Evolutionary conservation across 108 stramenopile species (phyloP).

Genomic region (Nitzschia sp.): DNA sequence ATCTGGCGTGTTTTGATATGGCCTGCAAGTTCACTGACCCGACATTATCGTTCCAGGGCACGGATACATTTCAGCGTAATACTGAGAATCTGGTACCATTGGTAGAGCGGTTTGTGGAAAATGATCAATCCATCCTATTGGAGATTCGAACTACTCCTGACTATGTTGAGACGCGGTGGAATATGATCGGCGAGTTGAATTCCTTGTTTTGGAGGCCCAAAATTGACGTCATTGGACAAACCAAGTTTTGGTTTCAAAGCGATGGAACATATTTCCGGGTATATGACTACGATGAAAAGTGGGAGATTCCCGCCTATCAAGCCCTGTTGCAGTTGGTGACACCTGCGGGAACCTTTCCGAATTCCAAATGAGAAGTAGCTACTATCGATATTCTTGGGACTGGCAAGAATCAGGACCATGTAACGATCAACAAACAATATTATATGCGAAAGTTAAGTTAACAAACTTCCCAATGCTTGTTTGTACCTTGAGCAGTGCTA

Average conservation of each 20-base stretch:
- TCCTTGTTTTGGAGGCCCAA: slow-evolving; percentile 68
- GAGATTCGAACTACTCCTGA: slow-evolving; percentile 32
- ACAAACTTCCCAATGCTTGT: no score
- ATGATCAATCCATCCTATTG: slow-evolving; percentile 58
- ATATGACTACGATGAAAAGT: slow-evolving; percentile 77
- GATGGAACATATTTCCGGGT: slow-evolving; percentile 33
- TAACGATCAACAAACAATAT: no score
- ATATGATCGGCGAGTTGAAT: slow-evolving; percentile 78
- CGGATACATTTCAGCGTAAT: slow-evolving; percentile 62
- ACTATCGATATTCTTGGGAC: neutral
- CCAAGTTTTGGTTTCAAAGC: slow-evolving; percentile 75
- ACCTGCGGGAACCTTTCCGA: slow-evolving; percentile 58
- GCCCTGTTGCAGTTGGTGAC: slow-evolving; percentile 76
- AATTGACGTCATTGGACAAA: slow-evolving; percentile 78
- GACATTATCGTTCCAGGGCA: slow-evolving; percentile 71
- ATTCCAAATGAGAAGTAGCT: slow-evolving; percentile 1
- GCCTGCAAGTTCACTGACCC: slow-evolving; percentile 81
- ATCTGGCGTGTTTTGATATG: slow-evolving; percentile 54
- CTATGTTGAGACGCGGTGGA: slow-evolving; percentile 80
- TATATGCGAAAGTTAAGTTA: no score
- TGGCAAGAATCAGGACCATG: no score
- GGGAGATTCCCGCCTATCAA: slow-evolving; percentile 74
- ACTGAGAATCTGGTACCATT: slow-evolving; percentile 71
- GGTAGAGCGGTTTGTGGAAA: slow-evolving; percentile 52
- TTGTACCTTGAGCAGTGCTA: no score